Percentiles rank a stretch among this genome's conserved stretches.
Conservation (phyloP, 2,329 filamentous ascomycete genomes). For the Hypoxylon sp. region DNA sequence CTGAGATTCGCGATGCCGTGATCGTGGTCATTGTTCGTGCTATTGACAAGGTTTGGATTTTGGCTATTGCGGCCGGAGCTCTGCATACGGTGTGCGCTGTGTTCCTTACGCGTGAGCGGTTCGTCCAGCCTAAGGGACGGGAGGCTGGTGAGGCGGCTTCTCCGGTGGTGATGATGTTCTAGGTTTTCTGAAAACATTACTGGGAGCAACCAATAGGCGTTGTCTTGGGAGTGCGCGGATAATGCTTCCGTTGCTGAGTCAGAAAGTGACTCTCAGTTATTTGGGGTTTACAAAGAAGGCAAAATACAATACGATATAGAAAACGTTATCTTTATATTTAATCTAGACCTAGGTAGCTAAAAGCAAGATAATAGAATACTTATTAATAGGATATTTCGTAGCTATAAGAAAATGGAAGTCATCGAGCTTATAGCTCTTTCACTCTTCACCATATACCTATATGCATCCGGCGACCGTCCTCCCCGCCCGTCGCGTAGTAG, state of each 20-base stretch:
- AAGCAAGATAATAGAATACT: background rate
- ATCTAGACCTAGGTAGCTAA: background rate
- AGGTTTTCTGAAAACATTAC: background rate
- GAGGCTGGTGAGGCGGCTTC: background rate
- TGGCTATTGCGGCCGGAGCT: constrained; percentile 30
- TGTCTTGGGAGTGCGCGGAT: background rate
- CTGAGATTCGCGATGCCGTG: constrained; percentile 24
- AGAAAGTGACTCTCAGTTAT: background rate
- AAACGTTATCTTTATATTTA: background rate
- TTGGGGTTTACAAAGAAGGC: background rate
- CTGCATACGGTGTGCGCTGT: constrained; percentile 27
- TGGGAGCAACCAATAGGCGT: background rate
- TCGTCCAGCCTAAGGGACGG: constrained; percentile 15
- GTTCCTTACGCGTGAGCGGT: constrained; percentile 27
- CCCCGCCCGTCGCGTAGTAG: background rate
- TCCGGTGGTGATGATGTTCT: constrained; percentile 24
- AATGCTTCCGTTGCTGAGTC: background rate
- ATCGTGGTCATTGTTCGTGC: constrained; percentile 32
- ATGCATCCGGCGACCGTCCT: background rate
- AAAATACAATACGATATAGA: background rate
- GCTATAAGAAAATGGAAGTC: too few species aligned
- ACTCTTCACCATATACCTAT: too few species aligned
- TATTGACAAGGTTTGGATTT: constrained; percentile 33
- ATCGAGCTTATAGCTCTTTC: too few species aligned
- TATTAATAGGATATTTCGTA: background rate